phyloP scores from a whole-genome alignment of 345 rosid species.

The Microcos paniculata region DNA sequence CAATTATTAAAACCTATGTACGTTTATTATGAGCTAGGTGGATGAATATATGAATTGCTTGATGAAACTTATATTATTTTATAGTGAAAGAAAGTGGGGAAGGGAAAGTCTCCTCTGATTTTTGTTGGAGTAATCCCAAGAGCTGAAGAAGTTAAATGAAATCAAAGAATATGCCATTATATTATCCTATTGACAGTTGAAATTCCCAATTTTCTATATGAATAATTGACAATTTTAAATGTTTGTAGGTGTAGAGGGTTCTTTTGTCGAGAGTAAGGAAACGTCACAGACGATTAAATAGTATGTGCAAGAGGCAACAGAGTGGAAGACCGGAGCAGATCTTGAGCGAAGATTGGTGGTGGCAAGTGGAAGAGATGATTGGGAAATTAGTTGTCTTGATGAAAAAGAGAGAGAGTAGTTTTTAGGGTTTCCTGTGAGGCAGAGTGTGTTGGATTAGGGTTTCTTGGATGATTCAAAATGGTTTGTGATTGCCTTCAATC shows the following conservation, averaged over 20 bases:
- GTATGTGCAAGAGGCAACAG: too few relatives aligned
- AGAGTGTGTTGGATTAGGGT: too few relatives aligned
- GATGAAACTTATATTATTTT: background rate
- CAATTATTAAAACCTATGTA: background rate
- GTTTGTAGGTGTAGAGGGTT: constrained; percentile 76
- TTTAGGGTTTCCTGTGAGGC: too few relatives aligned
- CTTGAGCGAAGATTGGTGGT: too few relatives aligned
- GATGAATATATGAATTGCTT: background rate
- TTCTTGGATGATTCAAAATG: too few relatives aligned
- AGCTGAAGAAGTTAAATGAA: background rate
- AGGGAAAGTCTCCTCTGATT: background rate
- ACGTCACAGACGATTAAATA: too few relatives aligned
- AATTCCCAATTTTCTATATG: background rate
- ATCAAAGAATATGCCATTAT: background rate
- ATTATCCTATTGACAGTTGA: background rate
- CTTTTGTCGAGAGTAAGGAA: too few relatives aligned
- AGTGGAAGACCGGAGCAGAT: too few relatives aligned
- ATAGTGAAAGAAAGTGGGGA: background rate
- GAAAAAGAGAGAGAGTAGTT: too few relatives aligned
- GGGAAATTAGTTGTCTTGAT: too few relatives aligned
- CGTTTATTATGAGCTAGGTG: background rate
- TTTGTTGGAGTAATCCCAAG: background rate
- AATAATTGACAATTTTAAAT: constrained; percentile 8
- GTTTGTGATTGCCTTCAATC: too few relatives aligned
- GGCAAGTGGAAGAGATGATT: too few relatives aligned